Base-by-base conservation (phyloP, 176 grass and related monocot species). In the Rhynchospora breviuscula region DNA sequence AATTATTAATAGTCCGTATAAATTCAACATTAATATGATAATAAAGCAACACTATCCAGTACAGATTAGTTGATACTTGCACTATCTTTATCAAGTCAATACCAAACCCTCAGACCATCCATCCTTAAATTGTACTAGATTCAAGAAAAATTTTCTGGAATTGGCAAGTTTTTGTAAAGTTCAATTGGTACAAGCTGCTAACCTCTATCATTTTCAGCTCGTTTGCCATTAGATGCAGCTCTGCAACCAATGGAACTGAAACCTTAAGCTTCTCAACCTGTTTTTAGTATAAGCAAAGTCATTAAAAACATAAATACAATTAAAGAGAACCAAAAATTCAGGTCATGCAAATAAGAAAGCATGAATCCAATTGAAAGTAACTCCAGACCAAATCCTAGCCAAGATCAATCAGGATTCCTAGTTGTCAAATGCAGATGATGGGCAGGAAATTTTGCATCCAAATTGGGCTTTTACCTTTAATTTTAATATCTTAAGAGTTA, bases 191-290 rank as follows among this genome's bases (percentile, higher is more conserved):
- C 18, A 51, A 79, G 77, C 56, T 18, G 62, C 81, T 89, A 85
- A 97, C 95, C 92, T 46, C 86, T 52, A 98, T 91, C 56, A 35
- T 80, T 59, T 79, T 91, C 47, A 98, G 29, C 76, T 89, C 89
- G 86, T 98, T 98, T 67, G 68, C 84, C 93, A 95, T 95, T 79
- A 98, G 80, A 84, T 98, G 92, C 33, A 98, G 84, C 83, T 98
- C 96, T 45, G 48, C 89, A 65, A 98, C 46, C 80, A 60, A 76
- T 84, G 82, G 52, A 90, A 98, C 63, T 31, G 88, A 89, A 31
- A 87, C 29, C 79, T 90, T 87, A 79, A 93, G 79, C 57, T 90
- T 95, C 89, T 93, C 92, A 91, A 91, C 52, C 95, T 98, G 92
- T 83, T 87, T 63, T 33, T 19, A 62, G 62, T 56, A 90, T 86